Percentiles rank a stretch among this genome's conserved stretches.
These are phyloP conservation scores for Trametes punicea DNA, from an alignment of 768 basidiomycete genomes.

Conservation along the genomic window DNA sequence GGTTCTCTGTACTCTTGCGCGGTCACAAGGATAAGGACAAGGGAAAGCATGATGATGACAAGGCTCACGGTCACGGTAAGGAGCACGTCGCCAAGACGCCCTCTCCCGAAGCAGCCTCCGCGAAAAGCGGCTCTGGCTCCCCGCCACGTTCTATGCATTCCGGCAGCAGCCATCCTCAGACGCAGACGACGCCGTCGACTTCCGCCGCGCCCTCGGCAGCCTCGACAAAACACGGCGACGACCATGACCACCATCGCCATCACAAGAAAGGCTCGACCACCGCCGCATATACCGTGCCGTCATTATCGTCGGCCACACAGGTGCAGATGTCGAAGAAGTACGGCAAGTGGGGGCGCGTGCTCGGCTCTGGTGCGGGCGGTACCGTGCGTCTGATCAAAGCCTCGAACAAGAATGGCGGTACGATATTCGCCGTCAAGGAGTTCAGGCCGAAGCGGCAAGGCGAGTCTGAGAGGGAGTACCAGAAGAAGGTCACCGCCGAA, in stretches of 20 bases:
- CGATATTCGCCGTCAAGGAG: conserved; percentile 95
- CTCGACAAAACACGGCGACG: conserved; percentile 16
- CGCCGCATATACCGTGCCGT: conserved; percentile 42
- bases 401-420: conserved; percentile 73
- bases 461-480: conserved; percentile 94
- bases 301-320: conserved; percentile 79
- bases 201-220: conserved; percentile 12
- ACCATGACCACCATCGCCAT: conserved; percentile 2
- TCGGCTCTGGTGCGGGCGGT: conserved; percentile 97
- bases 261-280: conserved; percentile 14
- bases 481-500: conserved; percentile 99
- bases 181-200: background rate
- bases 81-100: conserved; percentile 24
- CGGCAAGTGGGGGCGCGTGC: conserved; percentile 95
- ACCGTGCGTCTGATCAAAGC: conserved; percentile 96
- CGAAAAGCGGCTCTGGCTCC: conserved; percentile 28
- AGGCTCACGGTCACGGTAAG: conserved; percentile 15
- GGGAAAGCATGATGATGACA: conserved; percentile 27
- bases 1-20: conserved; percentile 34
- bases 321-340: conserved; percentile 98
- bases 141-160: conserved; percentile 25
- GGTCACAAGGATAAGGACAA: conserved; percentile 34
- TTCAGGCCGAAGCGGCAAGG: conserved; percentile 87
- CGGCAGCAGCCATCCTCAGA: conserved; percentile 11
- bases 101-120: conserved; percentile 28